Base-by-base conservation (phyloP, 768 basidiomycete genomes). In the Pleurotus pulmonarius region DNA sequence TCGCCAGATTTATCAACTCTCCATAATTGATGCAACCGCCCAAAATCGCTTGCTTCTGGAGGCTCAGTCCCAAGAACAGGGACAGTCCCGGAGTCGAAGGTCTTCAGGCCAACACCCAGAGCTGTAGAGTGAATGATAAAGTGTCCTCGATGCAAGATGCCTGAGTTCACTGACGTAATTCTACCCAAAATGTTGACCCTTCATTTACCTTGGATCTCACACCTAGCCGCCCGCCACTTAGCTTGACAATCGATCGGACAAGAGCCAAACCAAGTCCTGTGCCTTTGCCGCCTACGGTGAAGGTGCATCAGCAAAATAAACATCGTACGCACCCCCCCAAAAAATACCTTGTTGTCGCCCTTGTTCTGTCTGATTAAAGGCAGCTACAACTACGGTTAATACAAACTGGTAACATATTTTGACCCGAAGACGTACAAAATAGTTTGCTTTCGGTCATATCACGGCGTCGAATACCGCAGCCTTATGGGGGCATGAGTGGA, bases 111-210 rank as follows among this genome's bases (percentile, higher is more conserved):
- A 24, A 91, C 83, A 4, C 87, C 88, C n/a, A 91, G 71, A 4
- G 88, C 81, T 55, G 83, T 8, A 49, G 18, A 15, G 6, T 4
- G 25, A 47, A 18, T 46, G 41, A 49, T 8, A 26, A 47, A 39
- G 25, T 5, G 29, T 3, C n/a, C 18, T 9, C 18, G 3, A 34
- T 24, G 22, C 1, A 16, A 55, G 55, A 4, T 8, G 77, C 60
- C 65, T 80, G 75, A 58, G 58, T 45, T 54, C 55, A 58, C 66
- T 65, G 38, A 61, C 60, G 87, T 37, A 92, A 69, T 67, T 92
- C 90, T 7, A 92, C 87, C 93, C 92, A 94, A 73, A 94, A 95
- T 38, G 87, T 92, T 37, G 87, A 90, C 13, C 94, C 94, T 61
- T 82, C 75, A 6, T 81, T 80, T 1, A 81, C 71, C 66, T 85